Evolutionary conservation across 2,329 filamentous ascomycete genomes (phyloP).

Genomic region (Fusarium albosuccineum): DNA sequence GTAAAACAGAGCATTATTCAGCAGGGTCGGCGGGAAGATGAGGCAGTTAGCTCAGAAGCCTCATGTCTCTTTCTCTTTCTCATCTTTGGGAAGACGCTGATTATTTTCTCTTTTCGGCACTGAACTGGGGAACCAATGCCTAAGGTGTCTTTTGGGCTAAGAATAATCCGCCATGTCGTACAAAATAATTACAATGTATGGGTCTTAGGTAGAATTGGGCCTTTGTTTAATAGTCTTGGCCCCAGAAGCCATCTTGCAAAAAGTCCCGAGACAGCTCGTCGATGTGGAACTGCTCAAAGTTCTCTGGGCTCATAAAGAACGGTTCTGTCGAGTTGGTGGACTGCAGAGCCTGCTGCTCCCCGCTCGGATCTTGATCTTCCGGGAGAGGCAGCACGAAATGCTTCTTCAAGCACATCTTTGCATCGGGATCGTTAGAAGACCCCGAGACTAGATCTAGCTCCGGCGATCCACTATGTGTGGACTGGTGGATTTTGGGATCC

Average conservation of each 20-base stretch:
- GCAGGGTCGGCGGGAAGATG: too few species aligned
- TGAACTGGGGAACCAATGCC: too few species aligned
- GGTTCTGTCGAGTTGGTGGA: background rate
- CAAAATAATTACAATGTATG: too few species aligned
- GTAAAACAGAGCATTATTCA: too few species aligned
- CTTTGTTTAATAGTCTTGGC: too few species aligned
- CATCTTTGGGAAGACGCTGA: too few species aligned
- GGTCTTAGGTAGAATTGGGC: too few species aligned
- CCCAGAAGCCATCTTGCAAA: background rate
- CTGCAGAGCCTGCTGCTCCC: background rate
- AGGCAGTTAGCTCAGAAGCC: too few species aligned
- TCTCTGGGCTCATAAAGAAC: background rate
- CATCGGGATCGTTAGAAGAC: background rate
- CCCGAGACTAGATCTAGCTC: background rate
- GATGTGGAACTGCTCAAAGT: background rate
- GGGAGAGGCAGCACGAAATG: background rate
- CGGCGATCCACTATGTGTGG: background rate
- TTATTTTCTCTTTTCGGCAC: too few species aligned
- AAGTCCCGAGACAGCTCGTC: background rate
- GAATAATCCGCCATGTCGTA: too few species aligned
- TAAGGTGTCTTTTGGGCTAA: too few species aligned
- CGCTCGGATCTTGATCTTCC: background rate
- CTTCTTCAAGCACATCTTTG: background rate
- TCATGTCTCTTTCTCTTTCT: too few species aligned
- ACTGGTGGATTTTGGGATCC: background rate